A percentile compares a stretch with the other conserved stretches of the same genome.
phyloP scores from a whole-genome alignment of 2,329 filamentous ascomycete genomes.

The Penicillium sclerotiorum region DNA sequence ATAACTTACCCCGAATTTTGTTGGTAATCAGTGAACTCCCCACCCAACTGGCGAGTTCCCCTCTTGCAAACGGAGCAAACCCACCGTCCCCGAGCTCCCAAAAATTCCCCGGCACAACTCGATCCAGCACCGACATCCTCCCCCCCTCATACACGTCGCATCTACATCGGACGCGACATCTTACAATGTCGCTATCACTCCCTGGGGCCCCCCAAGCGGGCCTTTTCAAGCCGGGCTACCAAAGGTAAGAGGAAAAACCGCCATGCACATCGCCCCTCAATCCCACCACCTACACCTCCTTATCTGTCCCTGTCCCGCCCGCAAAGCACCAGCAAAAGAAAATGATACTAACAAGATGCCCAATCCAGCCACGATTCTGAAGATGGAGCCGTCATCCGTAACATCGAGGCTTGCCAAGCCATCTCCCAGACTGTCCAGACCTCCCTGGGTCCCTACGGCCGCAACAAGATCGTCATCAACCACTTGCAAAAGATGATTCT shows the following conservation, averaged over 20 bases:
- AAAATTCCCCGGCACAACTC: constrained; percentile 41
- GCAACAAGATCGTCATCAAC: constrained; percentile 99
- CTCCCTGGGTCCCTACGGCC: constrained; percentile 92
- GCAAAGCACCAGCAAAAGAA: constrained; percentile 2
- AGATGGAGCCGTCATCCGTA: constrained; percentile 97
- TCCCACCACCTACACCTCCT: constrained; percentile 19
- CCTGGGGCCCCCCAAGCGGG: constrained; percentile 89
- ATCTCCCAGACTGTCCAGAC: constrained; percentile 97
- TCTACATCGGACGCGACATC: constrained; percentile 25
- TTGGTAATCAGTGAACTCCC: background rate
- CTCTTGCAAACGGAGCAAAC: constrained; percentile 45
- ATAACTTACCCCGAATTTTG: background rate
- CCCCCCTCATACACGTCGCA: constrained; percentile 25
- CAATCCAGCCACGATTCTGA: constrained; percentile 85
- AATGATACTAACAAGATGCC: constrained; percentile 2
- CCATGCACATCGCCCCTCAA: constrained; percentile 1
- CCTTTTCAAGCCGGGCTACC: constrained; percentile 95
- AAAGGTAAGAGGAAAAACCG: constrained; percentile 66
- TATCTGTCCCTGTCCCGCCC: constrained; percentile 28
- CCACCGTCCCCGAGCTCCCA: constrained; percentile 34
- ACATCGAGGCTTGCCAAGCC: constrained; percentile 96
- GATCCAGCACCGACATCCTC: constrained; percentile 21
- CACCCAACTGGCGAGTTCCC: constrained; percentile 32
- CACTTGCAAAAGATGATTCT: constrained; percentile 99
- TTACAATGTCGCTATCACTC: constrained; percentile 85